Percentiles rank a stretch among this genome's conserved stretches.
Evolutionary conservation across 2,329 filamentous ascomycete genomes (phyloP).

Genomic region (Verticillium dahliae): DNA sequence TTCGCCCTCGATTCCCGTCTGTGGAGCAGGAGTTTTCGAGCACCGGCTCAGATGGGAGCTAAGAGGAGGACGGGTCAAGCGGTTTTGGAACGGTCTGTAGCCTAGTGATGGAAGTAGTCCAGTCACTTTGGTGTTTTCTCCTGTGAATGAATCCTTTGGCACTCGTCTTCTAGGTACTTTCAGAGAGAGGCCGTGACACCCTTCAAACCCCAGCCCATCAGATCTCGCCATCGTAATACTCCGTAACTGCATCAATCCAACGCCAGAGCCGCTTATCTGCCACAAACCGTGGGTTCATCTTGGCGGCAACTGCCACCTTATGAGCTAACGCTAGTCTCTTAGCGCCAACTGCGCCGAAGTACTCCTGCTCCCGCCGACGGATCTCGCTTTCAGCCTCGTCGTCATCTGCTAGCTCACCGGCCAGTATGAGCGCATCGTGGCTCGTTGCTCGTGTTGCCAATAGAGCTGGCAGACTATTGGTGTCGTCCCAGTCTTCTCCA

Average conservation of each 20-base stretch:
- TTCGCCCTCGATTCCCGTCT: too few relatives aligned
- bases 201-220: background rate
- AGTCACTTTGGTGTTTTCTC: too few relatives aligned
- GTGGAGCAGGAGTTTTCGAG: too few relatives aligned
- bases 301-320: conserved; percentile 10
- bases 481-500: conserved; percentile 7
- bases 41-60: too few relatives aligned
- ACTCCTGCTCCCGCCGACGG: conserved; percentile 8
- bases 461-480: conserved; percentile 7
- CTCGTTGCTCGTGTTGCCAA: conserved; percentile 7
- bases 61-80: too few relatives aligned
- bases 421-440: conserved; percentile 9
- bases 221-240: conserved; percentile 16
- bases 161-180: too few relatives aligned
- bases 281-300: conserved; percentile 12
- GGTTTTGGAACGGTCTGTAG: too few relatives aligned
- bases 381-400: conserved; percentile 10
- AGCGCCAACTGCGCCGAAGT: conserved; percentile 11
- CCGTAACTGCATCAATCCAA: conserved; percentile 10
- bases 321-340: conserved; percentile 8
- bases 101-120: too few relatives aligned
- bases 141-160: too few relatives aligned
- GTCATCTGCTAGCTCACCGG: conserved; percentile 8
- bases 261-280: conserved; percentile 12
- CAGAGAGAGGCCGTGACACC: too few relatives aligned